Base-by-base conservation (phyloP, 495 filamentous ascomycete genomes). In the Penicillium soppii region DNA sequence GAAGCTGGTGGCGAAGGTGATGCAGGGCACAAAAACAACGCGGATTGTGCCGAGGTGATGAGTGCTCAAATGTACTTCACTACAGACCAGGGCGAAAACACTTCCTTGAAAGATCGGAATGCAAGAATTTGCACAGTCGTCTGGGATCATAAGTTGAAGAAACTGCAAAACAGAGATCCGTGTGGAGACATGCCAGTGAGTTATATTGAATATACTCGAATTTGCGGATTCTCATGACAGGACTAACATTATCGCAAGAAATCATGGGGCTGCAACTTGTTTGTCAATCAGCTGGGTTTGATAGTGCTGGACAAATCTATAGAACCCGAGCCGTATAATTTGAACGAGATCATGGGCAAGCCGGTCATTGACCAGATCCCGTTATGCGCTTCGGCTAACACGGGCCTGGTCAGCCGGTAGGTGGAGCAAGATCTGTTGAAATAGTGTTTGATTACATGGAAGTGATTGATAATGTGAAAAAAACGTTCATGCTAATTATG, bases 1-100 rank as follows among this genome's bases (percentile, higher is more conserved):
- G 15, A 48, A 26, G 13, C 16, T 47, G 43, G 32, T 23, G 33
- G 29, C 29, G 29, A 32, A 32, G n/a, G 29, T 13, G n/a, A 8
- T 10, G 29, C 27, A 7, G 30, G 20, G 25, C 43, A 54, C 41
- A 54, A 39, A 15, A 45, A 17, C 16, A 7, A 20, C 19, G 51
- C 43, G 8, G 42, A 48, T 15, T 54, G 51, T 47, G 51, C 32
- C 35, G 51, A 54, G 51, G 19, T 41, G 29, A 54, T 54, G 51
- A 25, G 43, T 27, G 35, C 43, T 40, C 51, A 54, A 36, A 26
- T 54, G 16, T 54, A 54, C 39, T 54, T 47, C 36, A 27, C 43
- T 29, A 47, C 33, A 32, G 29, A 32, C 29, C 9, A 32, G n/a
- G n/a, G n/a, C 20, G 32, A 25, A 17, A 22, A 32, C 15, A 47